phyloP scores from a whole-genome alignment of 345 rosid species.

The Eucalyptus cloeziana region DNA sequence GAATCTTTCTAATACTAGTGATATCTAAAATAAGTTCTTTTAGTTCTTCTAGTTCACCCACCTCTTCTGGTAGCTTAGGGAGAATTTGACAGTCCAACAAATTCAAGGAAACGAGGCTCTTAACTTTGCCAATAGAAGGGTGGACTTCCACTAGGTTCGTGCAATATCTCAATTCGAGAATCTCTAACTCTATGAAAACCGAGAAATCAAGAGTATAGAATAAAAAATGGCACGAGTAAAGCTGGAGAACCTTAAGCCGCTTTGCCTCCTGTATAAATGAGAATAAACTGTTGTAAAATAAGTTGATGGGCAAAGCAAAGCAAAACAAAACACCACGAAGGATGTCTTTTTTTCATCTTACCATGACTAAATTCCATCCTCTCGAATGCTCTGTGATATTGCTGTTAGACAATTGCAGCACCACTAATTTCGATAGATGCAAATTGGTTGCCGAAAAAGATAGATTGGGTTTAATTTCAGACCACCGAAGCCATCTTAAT shows the following conservation, averaged over 20 bases:
- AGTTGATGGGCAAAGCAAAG: background rate
- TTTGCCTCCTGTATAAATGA: background rate
- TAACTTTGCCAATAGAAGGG: background rate
- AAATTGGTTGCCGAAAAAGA: background rate
- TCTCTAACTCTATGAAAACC: background rate
- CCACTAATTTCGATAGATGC: background rate
- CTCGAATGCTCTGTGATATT: background rate
- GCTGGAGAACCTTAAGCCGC: background rate
- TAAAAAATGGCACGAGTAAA: background rate
- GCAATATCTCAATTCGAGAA: background rate
- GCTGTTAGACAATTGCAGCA: background rate
- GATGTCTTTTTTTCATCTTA: background rate
- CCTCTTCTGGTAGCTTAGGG: background rate
- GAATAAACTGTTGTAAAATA: background rate
- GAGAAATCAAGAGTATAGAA: background rate
- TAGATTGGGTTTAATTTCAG: background rate
- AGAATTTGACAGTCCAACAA: rapidly evolving
- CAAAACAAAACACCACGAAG: background rate
- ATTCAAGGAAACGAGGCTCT: background rate
- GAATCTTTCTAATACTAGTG: background rate
- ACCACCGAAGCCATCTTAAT: background rate
- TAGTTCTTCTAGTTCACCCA: background rate
- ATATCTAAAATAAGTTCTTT: background rate
- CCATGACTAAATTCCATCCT: background rate
- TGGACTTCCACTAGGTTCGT: background rate